These are phyloP conservation scores for Adansonia digitata DNA, from an alignment of 345 rosid species.

Conservation along the genomic window DNA sequence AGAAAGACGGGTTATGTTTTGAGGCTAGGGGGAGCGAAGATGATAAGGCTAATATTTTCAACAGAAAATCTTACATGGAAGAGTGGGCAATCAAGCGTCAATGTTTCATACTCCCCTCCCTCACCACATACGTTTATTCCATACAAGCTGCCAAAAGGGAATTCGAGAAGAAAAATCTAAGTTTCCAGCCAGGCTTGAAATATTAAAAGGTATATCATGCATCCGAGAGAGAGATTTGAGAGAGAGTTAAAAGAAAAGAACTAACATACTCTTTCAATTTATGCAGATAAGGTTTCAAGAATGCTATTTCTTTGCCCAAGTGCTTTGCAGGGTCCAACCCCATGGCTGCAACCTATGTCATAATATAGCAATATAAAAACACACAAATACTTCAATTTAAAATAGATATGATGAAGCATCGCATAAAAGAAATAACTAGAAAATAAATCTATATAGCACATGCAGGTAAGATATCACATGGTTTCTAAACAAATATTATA, in stretches of 20 bases:
- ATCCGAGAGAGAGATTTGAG: neutral
- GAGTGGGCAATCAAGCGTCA: slow-evolving; percentile 95
- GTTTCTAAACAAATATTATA: neutral
- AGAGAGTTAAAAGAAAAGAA: neutral
- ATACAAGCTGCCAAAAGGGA: slow-evolving; percentile 51
- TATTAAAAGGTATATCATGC: neutral
- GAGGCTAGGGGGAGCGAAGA: neutral
- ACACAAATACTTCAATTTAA: neutral
- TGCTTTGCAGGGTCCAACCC: slow-evolving; percentile 89
- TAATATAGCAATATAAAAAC: neutral
- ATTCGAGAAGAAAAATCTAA: neutral
- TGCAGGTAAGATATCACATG: neutral
- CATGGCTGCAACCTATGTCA: slow-evolving; percentile 80
- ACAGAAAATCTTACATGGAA: slow-evolving; percentile 51
- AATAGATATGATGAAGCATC: neutral
- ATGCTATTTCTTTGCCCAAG: slow-evolving; percentile 77
- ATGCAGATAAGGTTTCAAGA: slow-evolving; percentile 62
- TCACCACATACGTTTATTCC: slow-evolving; percentile 97
- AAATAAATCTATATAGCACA: slow-evolving; percentile 2
- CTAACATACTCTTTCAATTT: slow-evolving; percentile 78
- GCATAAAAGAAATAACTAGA: neutral
- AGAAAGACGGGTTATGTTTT: neutral
- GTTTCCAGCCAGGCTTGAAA: neutral
- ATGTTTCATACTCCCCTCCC: slow-evolving; percentile 96
- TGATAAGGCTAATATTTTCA: slow-evolving; percentile 4